Evolutionary conservation across 2,329 filamentous ascomycete species (phyloP).

Genomic region (Falciphora oryzae): DNA sequence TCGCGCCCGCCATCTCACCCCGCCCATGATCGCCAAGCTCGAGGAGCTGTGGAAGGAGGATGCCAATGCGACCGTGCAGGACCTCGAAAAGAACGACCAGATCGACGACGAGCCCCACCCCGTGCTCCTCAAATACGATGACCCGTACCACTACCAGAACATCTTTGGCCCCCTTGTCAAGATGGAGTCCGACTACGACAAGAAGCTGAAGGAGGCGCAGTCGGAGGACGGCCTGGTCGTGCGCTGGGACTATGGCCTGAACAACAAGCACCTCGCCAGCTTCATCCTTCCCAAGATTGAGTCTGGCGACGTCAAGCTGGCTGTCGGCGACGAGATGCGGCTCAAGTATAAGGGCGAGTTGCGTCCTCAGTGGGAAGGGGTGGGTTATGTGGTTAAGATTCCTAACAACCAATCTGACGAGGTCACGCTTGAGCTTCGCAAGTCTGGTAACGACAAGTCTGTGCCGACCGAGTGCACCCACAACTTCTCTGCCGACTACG

Average conservation of each 20-base stretch:
- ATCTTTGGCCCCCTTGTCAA: slow-evolving; percentile 97
- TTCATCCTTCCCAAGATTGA: slow-evolving; percentile 97
- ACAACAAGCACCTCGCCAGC: slow-evolving; percentile 94
- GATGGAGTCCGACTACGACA: slow-evolving; percentile 98
- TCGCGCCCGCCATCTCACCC: slow-evolving; percentile 84
- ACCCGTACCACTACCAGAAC: slow-evolving; percentile 98
- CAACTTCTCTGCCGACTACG: slow-evolving; percentile 97
- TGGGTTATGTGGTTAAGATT: slow-evolving; percentile 98
- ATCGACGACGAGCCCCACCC: slow-evolving; percentile 94
- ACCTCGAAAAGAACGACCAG: slow-evolving; percentile 84
- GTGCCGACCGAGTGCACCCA: slow-evolving; percentile 94
- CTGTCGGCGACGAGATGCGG: slow-evolving; percentile 97
- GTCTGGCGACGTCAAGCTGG: slow-evolving; percentile 94
- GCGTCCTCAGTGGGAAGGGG: slow-evolving; percentile 88
- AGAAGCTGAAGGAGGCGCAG: slow-evolving; percentile 96
- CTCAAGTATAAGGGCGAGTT: slow-evolving; percentile 94
- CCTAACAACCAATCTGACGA: slow-evolving; percentile 99
- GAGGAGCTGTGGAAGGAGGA: slow-evolving; percentile 99
- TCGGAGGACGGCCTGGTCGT: slow-evolving; percentile 94
- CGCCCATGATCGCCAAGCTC: slow-evolving; percentile 90
- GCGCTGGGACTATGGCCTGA: slow-evolving; percentile 89
- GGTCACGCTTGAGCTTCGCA: slow-evolving; percentile 88
- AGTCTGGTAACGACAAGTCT: slow-evolving; percentile 91
- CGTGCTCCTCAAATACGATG: slow-evolving; percentile 89
- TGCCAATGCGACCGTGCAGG: slow-evolving; percentile 76